Evolutionary conservation across 2,329 filamentous ascomycete genomes (phyloP).

Genomic region (Ophiocordyceps robertsii): DNA sequence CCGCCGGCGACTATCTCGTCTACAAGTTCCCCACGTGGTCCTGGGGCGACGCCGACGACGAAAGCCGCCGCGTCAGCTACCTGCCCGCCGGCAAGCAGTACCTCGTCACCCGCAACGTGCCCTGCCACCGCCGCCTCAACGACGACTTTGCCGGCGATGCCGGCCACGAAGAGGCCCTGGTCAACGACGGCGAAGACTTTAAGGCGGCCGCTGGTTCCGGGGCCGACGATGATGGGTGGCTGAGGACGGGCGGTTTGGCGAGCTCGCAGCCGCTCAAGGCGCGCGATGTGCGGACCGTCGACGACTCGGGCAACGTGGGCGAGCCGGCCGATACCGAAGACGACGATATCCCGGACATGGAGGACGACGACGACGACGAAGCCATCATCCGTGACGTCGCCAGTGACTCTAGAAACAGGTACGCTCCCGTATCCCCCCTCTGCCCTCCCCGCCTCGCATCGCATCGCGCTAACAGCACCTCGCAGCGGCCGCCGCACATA

Average conservation of each 20-base stretch:
- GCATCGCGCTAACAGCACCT: not conserved
- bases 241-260: conserved; percentile 70
- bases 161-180: conserved; percentile 73
- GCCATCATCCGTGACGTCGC: conserved; percentile 78
- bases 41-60: conserved; percentile 82
- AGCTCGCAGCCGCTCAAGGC: conserved; percentile 65
- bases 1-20: conserved; percentile 91
- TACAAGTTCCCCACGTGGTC: conserved; percentile 99
- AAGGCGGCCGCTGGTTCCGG: conserved; percentile 27
- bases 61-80: conserved; percentile 63
- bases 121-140: conserved; percentile 81
- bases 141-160: conserved; percentile 87
- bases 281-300: conserved; percentile 73
- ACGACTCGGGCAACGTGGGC: conserved; percentile 76
- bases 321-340: conserved; percentile 58
- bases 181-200: conserved; percentile 62
- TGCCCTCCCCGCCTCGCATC: not conserved
- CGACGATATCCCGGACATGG: conserved; percentile 96
- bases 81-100: conserved; percentile 89
- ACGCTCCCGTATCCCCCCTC: not conserved
- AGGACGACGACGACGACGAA: conserved; percentile 93
- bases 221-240: conserved; percentile 71
- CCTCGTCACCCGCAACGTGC: conserved; percentile 85
- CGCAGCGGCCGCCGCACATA: conserved; percentile 80
- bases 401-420: conserved; percentile 32